Conservation (phyloP, 208 protist genomes). For the Kentomonas sorsogonicus region DNA sequence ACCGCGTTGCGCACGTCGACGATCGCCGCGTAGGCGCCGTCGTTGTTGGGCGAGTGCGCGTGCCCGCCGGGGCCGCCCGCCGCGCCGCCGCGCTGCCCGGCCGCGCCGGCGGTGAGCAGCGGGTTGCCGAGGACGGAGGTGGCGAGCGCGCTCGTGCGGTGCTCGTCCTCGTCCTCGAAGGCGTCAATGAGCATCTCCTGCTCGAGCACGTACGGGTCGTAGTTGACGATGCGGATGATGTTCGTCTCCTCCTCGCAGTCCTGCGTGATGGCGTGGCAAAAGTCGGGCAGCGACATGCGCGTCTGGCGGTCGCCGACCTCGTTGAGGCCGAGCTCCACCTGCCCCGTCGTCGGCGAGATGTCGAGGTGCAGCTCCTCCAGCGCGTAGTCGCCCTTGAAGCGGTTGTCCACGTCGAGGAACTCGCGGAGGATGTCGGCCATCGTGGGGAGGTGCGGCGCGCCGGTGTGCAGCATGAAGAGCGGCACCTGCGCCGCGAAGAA, state of each 20-base stretch:
- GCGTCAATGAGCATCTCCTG: constrained; percentile 78
- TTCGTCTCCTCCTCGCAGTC: constrained; percentile 78
- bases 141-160: constrained; percentile 49
- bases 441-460: constrained; percentile 57
- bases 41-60: constrained; percentile 41
- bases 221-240: constrained; percentile 83
- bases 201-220: constrained; percentile 86
- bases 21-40: constrained; percentile 76
- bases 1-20: constrained; percentile 84
- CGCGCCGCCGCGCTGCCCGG: constrained; percentile 20
- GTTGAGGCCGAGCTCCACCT: constrained; percentile 82
- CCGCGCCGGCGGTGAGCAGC: constrained; percentile 17
- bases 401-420: constrained; percentile 86
- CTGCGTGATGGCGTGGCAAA: constrained; percentile 63
- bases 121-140: constrained; percentile 46
- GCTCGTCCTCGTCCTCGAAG: constrained; percentile 67
- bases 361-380: constrained; percentile 79
- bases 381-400: constrained; percentile 82
- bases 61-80: constrained; percentile 21
- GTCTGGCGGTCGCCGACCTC: constrained; percentile 82
- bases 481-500: constrained; percentile 88
- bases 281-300: constrained; percentile 78
- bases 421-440: constrained; percentile 81
- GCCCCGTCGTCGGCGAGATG: constrained; percentile 70
- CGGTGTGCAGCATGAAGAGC: constrained; percentile 75